Conservation (phyloP, 2,329 filamentous ascomycete species). For the Colletotrichum costaricense region DNA sequence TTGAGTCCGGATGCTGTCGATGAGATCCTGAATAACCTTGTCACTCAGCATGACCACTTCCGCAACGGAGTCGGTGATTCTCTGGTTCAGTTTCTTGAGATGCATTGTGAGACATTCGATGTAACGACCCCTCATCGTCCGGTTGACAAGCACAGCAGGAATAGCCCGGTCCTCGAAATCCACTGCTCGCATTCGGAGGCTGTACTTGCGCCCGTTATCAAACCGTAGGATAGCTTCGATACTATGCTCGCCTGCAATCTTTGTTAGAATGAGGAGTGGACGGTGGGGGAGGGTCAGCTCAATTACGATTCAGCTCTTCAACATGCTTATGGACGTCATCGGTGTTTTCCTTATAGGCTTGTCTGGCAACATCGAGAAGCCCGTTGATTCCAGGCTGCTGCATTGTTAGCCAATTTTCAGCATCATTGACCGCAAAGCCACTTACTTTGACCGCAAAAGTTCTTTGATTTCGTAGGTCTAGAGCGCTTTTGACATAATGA, state of each 20-base stretch:
- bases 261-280: neutral
- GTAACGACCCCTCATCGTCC: conserved; percentile 75
- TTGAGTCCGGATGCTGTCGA: conserved; percentile 77
- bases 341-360: conserved; percentile 90
- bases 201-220: conserved; percentile 83
- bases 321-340: conserved; percentile 81
- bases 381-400: conserved; percentile 80
- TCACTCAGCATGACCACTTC: conserved; percentile 89
- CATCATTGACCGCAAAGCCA: neutral
- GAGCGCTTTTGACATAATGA: conserved; percentile 78
- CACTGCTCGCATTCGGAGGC: conserved; percentile 71
- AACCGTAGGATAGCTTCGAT: conserved; percentile 77
- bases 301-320: conserved; percentile 71
- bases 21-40: conserved; percentile 76
- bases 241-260: conserved; percentile 61
- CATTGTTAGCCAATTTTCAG: neutral
- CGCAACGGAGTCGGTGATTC: conserved; percentile 83
- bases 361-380: conserved; percentile 87
- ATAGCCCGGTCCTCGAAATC: conserved; percentile 72
- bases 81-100: conserved; percentile 82
- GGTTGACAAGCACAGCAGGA: conserved; percentile 82
- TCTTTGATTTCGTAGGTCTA: conserved; percentile 90
- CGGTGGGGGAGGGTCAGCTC: neutral
- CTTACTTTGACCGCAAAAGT: conserved; percentile 85
- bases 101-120: conserved; percentile 90